Conservation (phyloP, 164 flowering plant species). For the Macadamia integrifolia region DNA sequence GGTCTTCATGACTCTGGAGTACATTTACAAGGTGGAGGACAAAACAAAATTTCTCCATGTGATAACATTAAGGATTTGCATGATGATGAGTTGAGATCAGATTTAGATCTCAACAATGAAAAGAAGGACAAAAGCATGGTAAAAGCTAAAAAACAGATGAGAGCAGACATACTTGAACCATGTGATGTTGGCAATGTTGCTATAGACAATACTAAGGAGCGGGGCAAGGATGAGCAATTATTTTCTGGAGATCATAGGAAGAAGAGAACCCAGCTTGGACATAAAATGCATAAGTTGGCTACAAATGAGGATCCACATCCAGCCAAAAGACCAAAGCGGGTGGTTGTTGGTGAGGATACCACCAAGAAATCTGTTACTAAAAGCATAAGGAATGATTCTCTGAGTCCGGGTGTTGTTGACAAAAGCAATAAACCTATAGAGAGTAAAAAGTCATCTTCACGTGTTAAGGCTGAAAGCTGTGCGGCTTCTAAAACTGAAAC, state of each 20-base stretch:
- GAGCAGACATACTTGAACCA: slow-evolving; percentile 1
- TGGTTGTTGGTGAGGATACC: slow-evolving; percentile 22
- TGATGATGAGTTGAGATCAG: slow-evolving; percentile 16
- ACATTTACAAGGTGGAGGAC: slow-evolving; percentile 19
- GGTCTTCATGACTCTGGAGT: slow-evolving; percentile 14
- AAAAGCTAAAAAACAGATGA: slow-evolving; percentile 20
- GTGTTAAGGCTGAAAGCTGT: slow-evolving; percentile 26
- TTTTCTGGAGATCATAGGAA: slow-evolving; percentile 13
- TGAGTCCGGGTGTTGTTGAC: slow-evolving; percentile 14
- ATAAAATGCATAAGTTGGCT: slow-evolving; percentile 21
- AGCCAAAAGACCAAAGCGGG: slow-evolving; percentile 28
- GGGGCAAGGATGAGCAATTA: slow-evolving; percentile 15
- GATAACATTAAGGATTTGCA: slow-evolving; percentile 15
- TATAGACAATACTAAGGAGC: slow-evolving; percentile 8
- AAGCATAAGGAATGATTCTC: slow-evolving; percentile 21
- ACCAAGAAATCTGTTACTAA: slow-evolving; percentile 14
- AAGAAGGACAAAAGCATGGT: slow-evolving; percentile 23
- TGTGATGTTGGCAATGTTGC: slow-evolving; percentile 1
- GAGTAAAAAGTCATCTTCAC: slow-evolving; percentile 19
- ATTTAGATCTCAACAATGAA: slow-evolving; percentile 12
- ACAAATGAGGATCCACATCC: slow-evolving; percentile 22
- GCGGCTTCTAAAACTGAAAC: slow-evolving; percentile 21
- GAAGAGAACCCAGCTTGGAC: slow-evolving; percentile 22
- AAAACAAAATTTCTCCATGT: slow-evolving; percentile 15
- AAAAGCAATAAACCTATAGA: slow-evolving; percentile 22